Percentiles rank a stretch among this genome's conserved stretches.
Evolutionary conservation across 2,329 filamentous ascomycete genomes (phyloP).

Genomic region (Ceratocystis lukuohia): DNA sequence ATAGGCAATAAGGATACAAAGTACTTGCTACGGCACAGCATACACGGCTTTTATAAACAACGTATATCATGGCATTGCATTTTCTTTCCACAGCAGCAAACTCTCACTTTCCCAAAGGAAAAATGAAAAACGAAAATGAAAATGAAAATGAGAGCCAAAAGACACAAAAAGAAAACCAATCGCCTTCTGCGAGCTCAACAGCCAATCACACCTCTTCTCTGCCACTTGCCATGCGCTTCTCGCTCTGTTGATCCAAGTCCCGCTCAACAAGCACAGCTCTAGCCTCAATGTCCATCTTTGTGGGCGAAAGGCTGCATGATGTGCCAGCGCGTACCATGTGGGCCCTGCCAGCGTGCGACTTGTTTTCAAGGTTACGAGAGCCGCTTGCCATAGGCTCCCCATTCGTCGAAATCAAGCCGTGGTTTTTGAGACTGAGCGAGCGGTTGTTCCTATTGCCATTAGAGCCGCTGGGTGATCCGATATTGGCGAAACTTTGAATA

Average conservation of each 20-base stretch:
- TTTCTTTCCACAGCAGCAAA: neutral
- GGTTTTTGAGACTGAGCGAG: neutral
- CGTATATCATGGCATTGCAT: neutral
- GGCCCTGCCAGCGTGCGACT: too few relatives aligned
- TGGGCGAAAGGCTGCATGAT: neutral
- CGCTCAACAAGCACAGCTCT: neutral
- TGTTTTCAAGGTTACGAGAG: neutral
- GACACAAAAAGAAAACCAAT: too few relatives aligned
- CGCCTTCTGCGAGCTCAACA: neutral
- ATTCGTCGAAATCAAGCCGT: neutral
- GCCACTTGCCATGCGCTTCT: neutral
- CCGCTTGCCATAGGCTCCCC: neutral
- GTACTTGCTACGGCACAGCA: neutral
- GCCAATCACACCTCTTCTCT: neutral
- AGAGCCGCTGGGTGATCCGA: neutral
- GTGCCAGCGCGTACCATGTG: neutral
- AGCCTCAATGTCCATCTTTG: neutral
- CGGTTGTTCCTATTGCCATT: neutral
- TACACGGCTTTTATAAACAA: neutral
- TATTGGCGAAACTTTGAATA: neutral
- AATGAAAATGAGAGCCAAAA: too few relatives aligned
- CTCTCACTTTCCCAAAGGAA: neutral
- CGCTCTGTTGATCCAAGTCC: constrained; percentile 3
- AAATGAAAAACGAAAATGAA: neutral
- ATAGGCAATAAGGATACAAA: neutral